Percentiles rank a stretch among this genome's conserved stretches.
Conservation (phyloP, 2,329 filamentous ascomycete species). For the Fusarium graminum region DNA sequence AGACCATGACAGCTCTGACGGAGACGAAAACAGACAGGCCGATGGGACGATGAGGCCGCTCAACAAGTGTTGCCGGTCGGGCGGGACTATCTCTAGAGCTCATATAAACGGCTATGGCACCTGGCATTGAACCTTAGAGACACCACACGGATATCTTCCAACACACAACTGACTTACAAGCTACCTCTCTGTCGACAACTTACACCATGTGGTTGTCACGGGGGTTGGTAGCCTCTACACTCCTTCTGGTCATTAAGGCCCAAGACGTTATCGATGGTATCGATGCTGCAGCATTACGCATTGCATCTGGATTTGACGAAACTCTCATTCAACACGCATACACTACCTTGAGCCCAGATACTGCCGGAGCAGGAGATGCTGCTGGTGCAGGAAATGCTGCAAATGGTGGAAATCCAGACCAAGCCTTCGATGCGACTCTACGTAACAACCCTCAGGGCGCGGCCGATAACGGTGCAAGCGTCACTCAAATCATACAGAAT, state of each 20-base stretch:
- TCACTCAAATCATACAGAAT: constrained; percentile 11
- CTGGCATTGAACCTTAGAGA: not conserved
- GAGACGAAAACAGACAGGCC: constrained; percentile 36
- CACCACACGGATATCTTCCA: constrained; percentile 15
- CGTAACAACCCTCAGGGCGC: constrained; percentile 9
- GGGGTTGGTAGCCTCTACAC: constrained; percentile 38
- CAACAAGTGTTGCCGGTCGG: constrained; percentile 7
- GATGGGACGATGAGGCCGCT: constrained; percentile 22
- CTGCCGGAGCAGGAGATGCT: constrained; percentile 13
- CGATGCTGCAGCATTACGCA: constrained; percentile 29
- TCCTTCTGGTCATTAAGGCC: constrained; percentile 33
- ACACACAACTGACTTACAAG: constrained; percentile 24
- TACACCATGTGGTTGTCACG: constrained; percentile 41
- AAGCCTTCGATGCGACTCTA: constrained; percentile 29
- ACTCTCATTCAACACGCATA: constrained; percentile 30
- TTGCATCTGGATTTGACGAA: constrained; percentile 29
- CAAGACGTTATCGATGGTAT: constrained; percentile 22
- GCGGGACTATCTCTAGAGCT: constrained; percentile 2
- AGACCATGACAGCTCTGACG: constrained; percentile 35
- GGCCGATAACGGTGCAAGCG: constrained; percentile 6
- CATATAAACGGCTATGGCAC: constrained; percentile 30
- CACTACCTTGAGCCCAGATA: constrained; percentile 21
- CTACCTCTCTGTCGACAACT: constrained; percentile 34
- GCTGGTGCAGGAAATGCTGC: constrained; percentile 14
- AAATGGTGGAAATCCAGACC: constrained; percentile 15